Base-by-base conservation (phyloP, 306 rosid species). In the Geum urbanum region DNA sequence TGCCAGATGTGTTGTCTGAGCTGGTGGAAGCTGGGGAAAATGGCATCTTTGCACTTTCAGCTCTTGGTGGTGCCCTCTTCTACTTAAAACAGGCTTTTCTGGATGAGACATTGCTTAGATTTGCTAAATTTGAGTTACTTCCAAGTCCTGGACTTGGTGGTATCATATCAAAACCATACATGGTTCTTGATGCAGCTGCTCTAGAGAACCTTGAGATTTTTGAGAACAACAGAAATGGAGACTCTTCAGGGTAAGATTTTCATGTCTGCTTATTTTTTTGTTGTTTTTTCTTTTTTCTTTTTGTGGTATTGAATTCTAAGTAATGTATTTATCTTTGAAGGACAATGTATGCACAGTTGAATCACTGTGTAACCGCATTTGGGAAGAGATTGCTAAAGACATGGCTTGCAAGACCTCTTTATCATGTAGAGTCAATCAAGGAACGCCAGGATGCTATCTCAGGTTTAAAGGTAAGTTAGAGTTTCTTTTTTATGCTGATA, bases 391-490 rank as follows among this genome's bases (percentile, higher is more conserved):
- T 94, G 82, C 91, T 94, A 46, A 94, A 79, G 79, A 72, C 92
- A 50, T 94, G 99, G 99, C 92, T 91, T 84, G 99, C 96, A 24
- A 91, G 97, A 62, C 97, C 99, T 74, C 82, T 91, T 63, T 86
- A 76, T 84, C 83, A 79, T 54, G 80, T 79, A 35, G 95, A 91
- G 79, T 74, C 84, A 72, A 88, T 94, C 52, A 83, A 79, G 84
- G 89, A 85, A 66, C 96, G 97, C 72, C 97, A 94, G 70, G 83
- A 86, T 72, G 95, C 99, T 63, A 87, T 94, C 53, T 86, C 87
- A 47, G 77, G 89, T 75, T 74, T 94, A 54, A 80, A 77, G 97
- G 99, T 94, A 72, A 70, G 74, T 77, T 50, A 15, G 57, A 67
- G 20, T 56, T 53, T 39, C 11, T 59, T 72, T 73, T 57, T 20